Percentiles rank a stretch among this genome's conserved stretches.
Conservation (phyloP, 2,329 filamentous ascomycete genomes). For the Phaeosphaeria sp. region DNA sequence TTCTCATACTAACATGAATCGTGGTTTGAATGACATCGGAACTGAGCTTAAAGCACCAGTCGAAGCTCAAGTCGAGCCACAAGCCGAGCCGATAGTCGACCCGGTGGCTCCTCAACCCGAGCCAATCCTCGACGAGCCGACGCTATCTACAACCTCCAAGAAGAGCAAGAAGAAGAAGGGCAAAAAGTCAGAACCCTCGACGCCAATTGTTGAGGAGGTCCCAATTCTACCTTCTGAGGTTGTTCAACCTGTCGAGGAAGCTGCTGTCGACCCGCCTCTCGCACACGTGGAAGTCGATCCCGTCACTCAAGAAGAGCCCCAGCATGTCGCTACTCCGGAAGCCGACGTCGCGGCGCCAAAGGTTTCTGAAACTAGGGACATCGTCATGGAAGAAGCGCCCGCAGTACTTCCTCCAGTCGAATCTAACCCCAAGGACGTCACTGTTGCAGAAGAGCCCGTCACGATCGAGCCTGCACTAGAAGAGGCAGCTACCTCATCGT, state of each 20-base stretch:
- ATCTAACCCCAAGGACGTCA: constrained; percentile 6
- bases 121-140: neutral
- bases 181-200: constrained; percentile 25
- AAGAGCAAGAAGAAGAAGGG: constrained; percentile 33
- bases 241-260: neutral
- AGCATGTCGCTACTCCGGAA: neutral
- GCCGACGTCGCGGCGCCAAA: neutral
- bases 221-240: neutral
- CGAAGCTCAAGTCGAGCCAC: neutral
- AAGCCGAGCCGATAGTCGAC: neutral
- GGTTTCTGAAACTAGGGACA: no score
- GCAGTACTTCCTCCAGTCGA: neutral
- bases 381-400: neutral
- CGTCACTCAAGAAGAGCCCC: neutral
- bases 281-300: neutral
- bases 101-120: neutral
- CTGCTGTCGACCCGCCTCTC: neutral
- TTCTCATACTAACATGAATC: neutral
- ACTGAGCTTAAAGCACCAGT: neutral
- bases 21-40: neutral
- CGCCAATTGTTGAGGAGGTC: neutral
- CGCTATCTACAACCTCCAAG: constrained; percentile 5
- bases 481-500: constrained; percentile 4
- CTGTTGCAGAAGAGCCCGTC: constrained; percentile 1
- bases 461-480: constrained; percentile 2